Conservation (phyloP, 106 monocot genomes). For the Dendrobium huoshanense region DNA sequence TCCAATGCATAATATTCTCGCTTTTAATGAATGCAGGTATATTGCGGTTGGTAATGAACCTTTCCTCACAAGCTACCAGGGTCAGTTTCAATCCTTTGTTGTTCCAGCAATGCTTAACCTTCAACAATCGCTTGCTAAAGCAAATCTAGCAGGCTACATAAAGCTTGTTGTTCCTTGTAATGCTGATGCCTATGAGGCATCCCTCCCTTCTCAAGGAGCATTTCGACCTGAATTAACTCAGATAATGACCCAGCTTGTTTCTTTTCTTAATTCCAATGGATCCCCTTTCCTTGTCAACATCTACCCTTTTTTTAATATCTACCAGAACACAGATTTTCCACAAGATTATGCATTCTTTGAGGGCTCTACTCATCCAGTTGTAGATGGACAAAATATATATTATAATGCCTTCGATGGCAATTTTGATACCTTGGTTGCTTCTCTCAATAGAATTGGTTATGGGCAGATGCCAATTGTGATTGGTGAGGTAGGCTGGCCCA, state of each 20-base stretch:
- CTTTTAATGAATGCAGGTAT: constrained; percentile 35
- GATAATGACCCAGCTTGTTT: constrained; percentile 62
- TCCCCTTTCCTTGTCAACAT: constrained; percentile 81
- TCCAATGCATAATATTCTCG: background rate
- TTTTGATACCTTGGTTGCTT: constrained; percentile 70
- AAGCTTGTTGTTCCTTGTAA: constrained; percentile 93
- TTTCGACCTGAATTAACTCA: constrained; percentile 67
- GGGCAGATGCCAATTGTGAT: constrained; percentile 75
- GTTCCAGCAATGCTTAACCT: constrained; percentile 62
- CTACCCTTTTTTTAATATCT: constrained; percentile 78
- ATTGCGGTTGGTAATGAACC: constrained; percentile 90
- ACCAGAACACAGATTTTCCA: constrained; percentile 68
- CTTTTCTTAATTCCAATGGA: constrained; percentile 64
- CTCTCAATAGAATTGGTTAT: constrained; percentile 55
- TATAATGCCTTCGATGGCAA: constrained; percentile 93
- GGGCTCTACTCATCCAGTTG: constrained; percentile 67
- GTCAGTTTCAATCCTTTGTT: constrained; percentile 54
- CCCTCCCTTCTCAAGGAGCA: constrained; percentile 71
- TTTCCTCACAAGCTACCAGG: constrained; percentile 74
- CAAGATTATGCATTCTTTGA: constrained; percentile 87
- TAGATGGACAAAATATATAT: constrained; percentile 57
- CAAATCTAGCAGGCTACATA: constrained; percentile 60
- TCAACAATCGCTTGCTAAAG: constrained; percentile 67
- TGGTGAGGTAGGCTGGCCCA: constrained; percentile 88
- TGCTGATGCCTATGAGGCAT: constrained; percentile 72